Conservation (phyloP, 192 early-diverging fungal genomes). For the Entomortierella chlamydospora region DNA sequence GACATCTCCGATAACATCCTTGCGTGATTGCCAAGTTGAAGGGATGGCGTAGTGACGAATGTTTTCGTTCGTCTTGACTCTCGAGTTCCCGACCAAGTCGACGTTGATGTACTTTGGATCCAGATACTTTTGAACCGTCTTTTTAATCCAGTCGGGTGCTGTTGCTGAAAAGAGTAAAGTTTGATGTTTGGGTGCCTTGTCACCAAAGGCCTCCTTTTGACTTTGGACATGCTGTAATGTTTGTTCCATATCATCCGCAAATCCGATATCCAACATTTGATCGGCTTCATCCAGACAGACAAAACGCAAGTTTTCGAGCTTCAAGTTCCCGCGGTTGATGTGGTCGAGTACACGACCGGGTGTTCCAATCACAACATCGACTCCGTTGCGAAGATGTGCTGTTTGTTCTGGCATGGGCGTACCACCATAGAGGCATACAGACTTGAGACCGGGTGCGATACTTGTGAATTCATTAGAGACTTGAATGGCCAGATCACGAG, state of each 20-base stretch:
- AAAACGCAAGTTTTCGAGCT: slow-evolving; percentile 69
- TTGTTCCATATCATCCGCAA: slow-evolving; percentile 85
- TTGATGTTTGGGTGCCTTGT: slow-evolving; percentile 62
- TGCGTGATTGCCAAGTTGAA: slow-evolving; percentile 88
- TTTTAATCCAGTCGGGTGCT: slow-evolving; percentile 81
- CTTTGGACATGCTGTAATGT: slow-evolving; percentile 77
- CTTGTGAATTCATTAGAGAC: slow-evolving; percentile 82
- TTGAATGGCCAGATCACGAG: slow-evolving; percentile 90
- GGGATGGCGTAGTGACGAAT: slow-evolving; percentile 89
- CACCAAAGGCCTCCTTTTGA: slow-evolving; percentile 74
- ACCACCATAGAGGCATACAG: slow-evolving; percentile 90
- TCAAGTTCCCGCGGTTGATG: slow-evolving; percentile 84
- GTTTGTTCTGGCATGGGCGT: slow-evolving; percentile 89
- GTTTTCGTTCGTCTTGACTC: slow-evolving; percentile 90
- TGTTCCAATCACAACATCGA: slow-evolving; percentile 86
- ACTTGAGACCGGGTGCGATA: slow-evolving; percentile 73
- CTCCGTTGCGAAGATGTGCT: slow-evolving; percentile 76
- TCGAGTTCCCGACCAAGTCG: slow-evolving; percentile 85
- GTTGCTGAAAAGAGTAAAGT: slow-evolving; percentile 89
- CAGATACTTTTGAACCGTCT: slow-evolving; percentile 71
- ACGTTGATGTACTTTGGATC: slow-evolving; percentile 73
- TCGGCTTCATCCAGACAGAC: slow-evolving; percentile 87
- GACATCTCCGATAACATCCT: slow-evolving; percentile 94
- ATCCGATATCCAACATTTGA: slow-evolving; percentile 87
- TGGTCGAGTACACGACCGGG: slow-evolving; percentile 84